A percentile compares a stretch with the other conserved stretches of the same genome.
Evolutionary conservation across 768 basidiomycete genomes (phyloP).

Genomic region (Leccinum longicurvipes): DNA sequence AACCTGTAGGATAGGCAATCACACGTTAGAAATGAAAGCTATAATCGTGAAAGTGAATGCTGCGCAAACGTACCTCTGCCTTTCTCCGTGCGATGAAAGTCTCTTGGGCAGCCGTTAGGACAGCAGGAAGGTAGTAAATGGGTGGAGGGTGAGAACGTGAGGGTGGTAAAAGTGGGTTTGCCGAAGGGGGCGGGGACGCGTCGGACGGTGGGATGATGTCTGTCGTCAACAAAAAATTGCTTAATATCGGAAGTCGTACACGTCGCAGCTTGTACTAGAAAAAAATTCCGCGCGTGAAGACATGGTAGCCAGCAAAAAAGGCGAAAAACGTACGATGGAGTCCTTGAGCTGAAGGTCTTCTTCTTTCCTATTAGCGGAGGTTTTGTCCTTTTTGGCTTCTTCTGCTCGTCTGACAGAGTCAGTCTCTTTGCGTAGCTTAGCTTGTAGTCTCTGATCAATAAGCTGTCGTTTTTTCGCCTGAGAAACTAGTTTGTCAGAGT

Average conservation of each 20-base stretch:
- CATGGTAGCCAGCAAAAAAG: background rate
- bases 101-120: conserved; percentile 68
- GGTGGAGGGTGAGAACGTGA: conserved; percentile 72
- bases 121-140: conserved; percentile 70
- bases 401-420: conserved; percentile 81
- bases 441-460: conserved; percentile 82
- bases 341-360: conserved; percentile 80
- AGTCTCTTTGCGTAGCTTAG: conserved; percentile 81
- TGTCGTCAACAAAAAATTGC: conserved; percentile 74
- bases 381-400: conserved; percentile 84
- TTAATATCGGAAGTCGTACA: conserved; percentile 65
- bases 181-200: conserved; percentile 26
- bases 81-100: conserved; percentile 60
- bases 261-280: conserved; percentile 72
- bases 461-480: conserved; percentile 82
- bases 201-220: conserved; percentile 53
- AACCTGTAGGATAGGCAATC: conserved; percentile 40
- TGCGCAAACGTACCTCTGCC: conserved; percentile 47
- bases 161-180: conserved; percentile 42
- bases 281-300: background rate
- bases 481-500: conserved; percentile 5
- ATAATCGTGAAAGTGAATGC: background rate
- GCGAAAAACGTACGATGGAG: conserved; percentile 57
- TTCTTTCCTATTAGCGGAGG: conserved; percentile 70
- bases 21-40: background rate